Evolutionary conservation across 2,329 filamentous ascomycete species (phyloP).

Genomic region (Fusarium paranaense): DNA sequence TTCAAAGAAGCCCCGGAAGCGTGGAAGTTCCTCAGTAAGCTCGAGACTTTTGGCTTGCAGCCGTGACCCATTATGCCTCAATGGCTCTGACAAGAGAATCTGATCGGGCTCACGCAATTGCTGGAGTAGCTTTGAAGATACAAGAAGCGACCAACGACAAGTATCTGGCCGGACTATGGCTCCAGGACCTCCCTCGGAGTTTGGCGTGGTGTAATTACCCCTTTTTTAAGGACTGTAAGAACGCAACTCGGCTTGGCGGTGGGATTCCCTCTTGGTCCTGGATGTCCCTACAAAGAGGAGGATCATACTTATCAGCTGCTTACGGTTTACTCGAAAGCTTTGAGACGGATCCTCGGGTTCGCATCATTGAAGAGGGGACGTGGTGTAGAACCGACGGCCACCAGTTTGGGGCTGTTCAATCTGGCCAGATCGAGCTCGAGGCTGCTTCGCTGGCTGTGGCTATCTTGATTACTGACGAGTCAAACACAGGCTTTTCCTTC

Average conservation of each 20-base stretch:
- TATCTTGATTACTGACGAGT: neutral
- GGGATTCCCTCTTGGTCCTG: neutral
- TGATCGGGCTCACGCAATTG: neutral
- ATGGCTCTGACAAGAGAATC: neutral
- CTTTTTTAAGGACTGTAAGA: neutral
- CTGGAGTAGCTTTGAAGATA: neutral
- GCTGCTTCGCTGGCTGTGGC: neutral
- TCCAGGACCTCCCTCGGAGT: neutral
- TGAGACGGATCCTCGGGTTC: neutral
- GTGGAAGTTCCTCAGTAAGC: neutral
- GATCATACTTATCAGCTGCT: neutral
- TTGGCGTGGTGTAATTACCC: neutral
- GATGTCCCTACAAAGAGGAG: neutral
- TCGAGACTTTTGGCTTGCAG: neutral
- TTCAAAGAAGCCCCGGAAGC: neutral
- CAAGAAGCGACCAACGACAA: neutral
- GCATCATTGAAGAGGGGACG: neutral
- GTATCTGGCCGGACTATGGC: neutral
- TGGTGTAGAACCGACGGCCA: neutral
- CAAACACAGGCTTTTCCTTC: neutral
- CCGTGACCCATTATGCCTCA: neutral
- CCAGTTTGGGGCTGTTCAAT: neutral
- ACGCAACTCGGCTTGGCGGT: neutral
- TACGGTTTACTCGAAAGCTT: neutral
- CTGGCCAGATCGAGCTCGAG: neutral